Base-by-base conservation (phyloP, 352 stramenopile genomes). In the Hyaloperonospora brassicae region DNA sequence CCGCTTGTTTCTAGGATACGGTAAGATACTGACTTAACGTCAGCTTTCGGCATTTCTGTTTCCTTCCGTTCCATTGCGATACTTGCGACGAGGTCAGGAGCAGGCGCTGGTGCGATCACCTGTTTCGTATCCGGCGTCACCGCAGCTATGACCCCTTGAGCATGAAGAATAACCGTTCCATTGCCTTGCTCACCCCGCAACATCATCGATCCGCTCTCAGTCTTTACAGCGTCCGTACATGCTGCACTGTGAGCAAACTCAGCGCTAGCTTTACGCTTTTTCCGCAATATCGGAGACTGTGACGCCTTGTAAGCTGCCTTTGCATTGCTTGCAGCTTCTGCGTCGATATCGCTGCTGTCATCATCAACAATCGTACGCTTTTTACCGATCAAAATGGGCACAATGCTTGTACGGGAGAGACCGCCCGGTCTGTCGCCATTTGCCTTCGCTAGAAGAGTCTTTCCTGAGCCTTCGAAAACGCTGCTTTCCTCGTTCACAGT, bases 361-460 rank as follows among this genome's bases (percentile, higher is more conserved):
- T 86, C 76, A 21, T 84, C 73, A 31, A 86, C 68, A 52, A 86
- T 83, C 45, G 73, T 68, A 47, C 73, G 64, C 46, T 86, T 86
- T 58, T 79, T 86, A 12, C 64, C 60, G 17, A 68, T 62, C 5
- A 68, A 46, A 24, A 64, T 23, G 23, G 50, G 40, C 46, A 65
- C 55, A 34, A 58, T 58, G n/a, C 54, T 27, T 43, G 47, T 14
- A 36, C 64, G 53, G 9, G 36, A 36, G 25, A 63, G 62, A 21
- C 60, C 41, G 35, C 39, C 31, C 43, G 57, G 59, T 64, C 62
- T 56, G 25, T 70, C 62, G 55, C 67, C 49, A 38, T 64, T 59
- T 44, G 68, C 54, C 6, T 54, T 55, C 21, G 35, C 55, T 47
- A 21, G 31, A 11, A 36, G 50, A 11, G 27, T 11, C 11, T 54